These are phyloP conservation scores for Bifiguratus adelaidae DNA, from an alignment of 192 early-diverging fungal genomes.

Conservation along the genomic window DNA sequence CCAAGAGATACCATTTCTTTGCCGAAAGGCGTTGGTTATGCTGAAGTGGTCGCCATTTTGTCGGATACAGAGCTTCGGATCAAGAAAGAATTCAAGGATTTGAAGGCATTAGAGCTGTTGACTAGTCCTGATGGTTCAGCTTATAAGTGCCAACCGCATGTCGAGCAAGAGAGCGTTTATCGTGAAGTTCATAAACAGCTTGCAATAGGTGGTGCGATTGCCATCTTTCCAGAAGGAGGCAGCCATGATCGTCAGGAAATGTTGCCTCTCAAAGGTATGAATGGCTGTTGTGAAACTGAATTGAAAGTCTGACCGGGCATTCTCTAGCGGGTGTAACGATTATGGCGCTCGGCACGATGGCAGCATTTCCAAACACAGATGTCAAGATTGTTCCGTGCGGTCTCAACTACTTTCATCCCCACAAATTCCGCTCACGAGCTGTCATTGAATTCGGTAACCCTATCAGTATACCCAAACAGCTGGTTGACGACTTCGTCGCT, in stretches of 20 bases:
- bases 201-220: constrained; percentile 64
- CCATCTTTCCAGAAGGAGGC: constrained; percentile 98
- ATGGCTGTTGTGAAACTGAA: neutral
- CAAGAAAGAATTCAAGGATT: constrained; percentile 66
- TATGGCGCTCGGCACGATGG: constrained; percentile 88
- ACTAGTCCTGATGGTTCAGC: constrained; percentile 41
- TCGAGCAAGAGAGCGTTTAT: constrained; percentile 88
- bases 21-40: constrained; percentile 43
- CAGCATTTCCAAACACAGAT: constrained; percentile 67
- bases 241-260: constrained; percentile 95
- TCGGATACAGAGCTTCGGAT: constrained; percentile 76
- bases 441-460: constrained; percentile 96
- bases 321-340: constrained; percentile 58
- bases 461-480: constrained; percentile 63
- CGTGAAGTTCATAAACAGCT: constrained; percentile 71
- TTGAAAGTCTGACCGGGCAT: neutral
- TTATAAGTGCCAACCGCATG: constrained; percentile 66
- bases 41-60: constrained; percentile 66
- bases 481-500: constrained; percentile 72
- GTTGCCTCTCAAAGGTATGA: constrained; percentile 82
- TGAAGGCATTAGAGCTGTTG: constrained; percentile 49
- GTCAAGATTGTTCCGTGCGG: constrained; percentile 91
- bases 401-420: constrained; percentile 94
- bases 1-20: constrained; percentile 53
- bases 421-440: constrained; percentile 92